Conservation (phyloP, 2,329 filamentous ascomycete genomes). For the Fonsecaea nubica region DNA sequence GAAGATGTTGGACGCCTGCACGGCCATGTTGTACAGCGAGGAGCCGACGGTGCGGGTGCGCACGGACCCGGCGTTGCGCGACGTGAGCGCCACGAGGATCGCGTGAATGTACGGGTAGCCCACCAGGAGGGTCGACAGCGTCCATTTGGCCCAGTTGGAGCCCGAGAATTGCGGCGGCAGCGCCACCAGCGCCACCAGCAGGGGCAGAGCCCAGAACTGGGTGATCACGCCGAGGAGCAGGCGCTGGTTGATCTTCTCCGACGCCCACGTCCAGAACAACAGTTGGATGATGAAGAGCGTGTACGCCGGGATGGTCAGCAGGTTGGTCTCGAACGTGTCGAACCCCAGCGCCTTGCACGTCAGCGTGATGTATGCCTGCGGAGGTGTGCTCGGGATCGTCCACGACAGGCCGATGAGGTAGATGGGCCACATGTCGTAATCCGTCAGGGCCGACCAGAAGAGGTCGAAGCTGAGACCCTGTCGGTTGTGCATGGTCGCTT, state of each 20-base stretch:
- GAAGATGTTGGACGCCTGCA: conserved; percentile 53
- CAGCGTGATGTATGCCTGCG: conserved; percentile 64
- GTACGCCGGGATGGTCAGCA: conserved; percentile 67
- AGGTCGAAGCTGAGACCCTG: conserved; percentile 62
- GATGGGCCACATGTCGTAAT: conserved; percentile 67
- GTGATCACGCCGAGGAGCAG: conserved; percentile 57
- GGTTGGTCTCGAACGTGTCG: conserved; percentile 66
- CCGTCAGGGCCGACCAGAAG: conserved; percentile 63
- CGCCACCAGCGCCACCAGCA: conserved; percentile 62
- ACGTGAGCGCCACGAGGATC: conserved; percentile 66
- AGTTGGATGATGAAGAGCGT: conserved; percentile 65
- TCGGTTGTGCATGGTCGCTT: conserved; percentile 67
- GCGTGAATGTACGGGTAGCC: conserved; percentile 66
- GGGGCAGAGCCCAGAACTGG: conserved; percentile 67
- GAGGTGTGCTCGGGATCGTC: conserved; percentile 61
- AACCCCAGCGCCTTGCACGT: conserved; percentile 65
- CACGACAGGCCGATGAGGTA: conserved; percentile 62
- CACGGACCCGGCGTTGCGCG: conserved; percentile 68
- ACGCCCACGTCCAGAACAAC: conserved; percentile 61
- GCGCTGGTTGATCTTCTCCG: conserved; percentile 55
- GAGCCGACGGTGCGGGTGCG: conserved; percentile 67
- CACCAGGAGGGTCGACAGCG: conserved; percentile 56
- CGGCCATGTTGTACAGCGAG: conserved; percentile 56
- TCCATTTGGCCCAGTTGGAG: conserved; percentile 60
- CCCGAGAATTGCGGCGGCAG: conserved; percentile 57